Conservation (phyloP, 495 filamentous ascomycete genomes). For the Aspergillus sparsus region DNA sequence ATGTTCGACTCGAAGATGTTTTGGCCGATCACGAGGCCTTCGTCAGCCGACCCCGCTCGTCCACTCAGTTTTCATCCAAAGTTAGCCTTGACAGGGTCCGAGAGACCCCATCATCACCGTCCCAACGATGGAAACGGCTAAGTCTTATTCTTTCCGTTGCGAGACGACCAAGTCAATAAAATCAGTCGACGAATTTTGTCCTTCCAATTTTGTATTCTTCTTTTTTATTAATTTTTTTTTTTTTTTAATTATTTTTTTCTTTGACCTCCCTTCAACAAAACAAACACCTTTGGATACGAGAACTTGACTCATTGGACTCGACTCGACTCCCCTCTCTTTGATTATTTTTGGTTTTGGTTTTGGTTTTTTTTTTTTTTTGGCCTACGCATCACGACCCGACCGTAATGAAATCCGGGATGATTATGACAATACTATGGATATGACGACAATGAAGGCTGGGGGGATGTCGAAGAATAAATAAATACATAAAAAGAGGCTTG, state of each 20-base stretch:
- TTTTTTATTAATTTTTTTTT: not conserved
- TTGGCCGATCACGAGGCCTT: slow-evolving; percentile 49
- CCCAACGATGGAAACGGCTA: slow-evolving; percentile 44
- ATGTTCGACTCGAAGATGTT: slow-evolving; percentile 52
- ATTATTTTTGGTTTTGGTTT: not conserved
- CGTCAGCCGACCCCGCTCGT: slow-evolving; percentile 43
- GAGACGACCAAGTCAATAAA: slow-evolving; percentile 20
- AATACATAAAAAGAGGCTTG: slow-evolving; percentile 3
- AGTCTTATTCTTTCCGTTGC: slow-evolving; percentile 40
- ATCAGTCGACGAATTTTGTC: not conserved
- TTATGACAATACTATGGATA: not conserved
- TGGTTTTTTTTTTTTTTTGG: slow-evolving; percentile 3
- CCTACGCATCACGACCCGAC: slow-evolving; percentile 6
- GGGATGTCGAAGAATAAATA: not conserved
- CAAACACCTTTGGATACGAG: not conserved
- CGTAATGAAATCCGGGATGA: slow-evolving; percentile 7
- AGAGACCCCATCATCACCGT: slow-evolving; percentile 33
- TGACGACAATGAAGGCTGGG: slow-evolving; percentile 16
- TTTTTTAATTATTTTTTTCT: not conserved
- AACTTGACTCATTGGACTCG: slow-evolving; percentile 1
- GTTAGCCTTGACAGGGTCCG: slow-evolving; percentile 33
- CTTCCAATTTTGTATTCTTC: not conserved
- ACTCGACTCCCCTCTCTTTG: not conserved
- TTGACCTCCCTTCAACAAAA: not conserved
- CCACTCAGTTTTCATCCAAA: slow-evolving; percentile 41